Percentiles rank a stretch among this genome's conserved stretches.
phyloP scores from a whole-genome alignment of 768 basidiomycete genomes.

The Kwoniella europaea region DNA sequence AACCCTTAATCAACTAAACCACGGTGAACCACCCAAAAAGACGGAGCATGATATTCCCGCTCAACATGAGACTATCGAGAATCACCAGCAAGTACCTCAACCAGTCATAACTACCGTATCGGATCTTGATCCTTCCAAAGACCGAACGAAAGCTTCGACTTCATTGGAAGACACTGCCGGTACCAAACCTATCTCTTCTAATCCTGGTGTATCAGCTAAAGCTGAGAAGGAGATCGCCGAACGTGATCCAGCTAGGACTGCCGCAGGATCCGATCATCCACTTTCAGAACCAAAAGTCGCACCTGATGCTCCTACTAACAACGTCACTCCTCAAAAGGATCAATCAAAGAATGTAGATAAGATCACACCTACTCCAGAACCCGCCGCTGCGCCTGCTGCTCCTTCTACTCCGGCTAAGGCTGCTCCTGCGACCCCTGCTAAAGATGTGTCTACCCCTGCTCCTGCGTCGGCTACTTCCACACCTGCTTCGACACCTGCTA shows the following conservation, averaged over 20 bases:
- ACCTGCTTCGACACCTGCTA: constrained; percentile 43
- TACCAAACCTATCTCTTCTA: constrained; percentile 38
- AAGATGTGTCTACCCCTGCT: constrained; percentile 21
- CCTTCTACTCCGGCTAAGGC: constrained; percentile 44
- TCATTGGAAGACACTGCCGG: constrained; percentile 31
- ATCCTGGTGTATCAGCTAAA: constrained; percentile 43
- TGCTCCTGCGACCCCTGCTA: constrained; percentile 29
- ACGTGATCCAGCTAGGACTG: constrained; percentile 27
- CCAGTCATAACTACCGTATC: constrained; percentile 51
- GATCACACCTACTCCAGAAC: constrained; percentile 9
- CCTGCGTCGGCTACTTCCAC: constrained; percentile 34
- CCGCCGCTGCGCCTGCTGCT: constrained; percentile 19
- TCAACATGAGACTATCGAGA: constrained; percentile 50
- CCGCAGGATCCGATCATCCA: constrained; percentile 24
- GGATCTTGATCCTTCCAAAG: constrained; percentile 47
- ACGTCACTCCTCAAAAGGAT: background rate
- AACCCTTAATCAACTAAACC: background rate
- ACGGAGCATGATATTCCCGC: constrained; percentile 49
- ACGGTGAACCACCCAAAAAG: constrained; percentile 16
- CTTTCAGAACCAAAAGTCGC: constrained; percentile 12
- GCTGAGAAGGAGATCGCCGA: constrained; percentile 48
- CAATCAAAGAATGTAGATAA: constrained; percentile 14
- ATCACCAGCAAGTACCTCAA: constrained; percentile 52
- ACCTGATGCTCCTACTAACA: constrained; percentile 19
- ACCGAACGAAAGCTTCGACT: constrained; percentile 40